Percentiles rank a stretch among this genome's conserved stretches.
Evolutionary conservation across 345 rosid genomes (phyloP).

Genomic region (Eucalyptus lansdowneana): DNA sequence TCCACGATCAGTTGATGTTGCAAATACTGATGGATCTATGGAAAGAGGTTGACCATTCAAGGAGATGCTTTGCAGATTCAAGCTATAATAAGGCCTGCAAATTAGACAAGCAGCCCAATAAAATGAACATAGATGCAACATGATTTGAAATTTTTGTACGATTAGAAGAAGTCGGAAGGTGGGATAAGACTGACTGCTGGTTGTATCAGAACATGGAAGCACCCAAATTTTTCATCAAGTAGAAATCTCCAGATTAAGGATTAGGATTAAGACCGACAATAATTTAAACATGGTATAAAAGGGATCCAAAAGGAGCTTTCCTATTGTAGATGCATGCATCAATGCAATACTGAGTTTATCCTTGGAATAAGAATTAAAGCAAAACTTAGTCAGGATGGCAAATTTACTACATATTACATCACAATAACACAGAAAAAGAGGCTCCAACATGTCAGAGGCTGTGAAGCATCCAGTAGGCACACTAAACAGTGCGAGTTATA

Average conservation of each 20-base stretch:
- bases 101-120: not conserved
- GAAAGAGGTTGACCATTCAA: slow-evolving; percentile 61
- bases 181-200: not conserved
- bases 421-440: not conserved
- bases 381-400: not conserved
- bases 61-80: slow-evolving; percentile 78
- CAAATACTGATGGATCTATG: slow-evolving; percentile 66
- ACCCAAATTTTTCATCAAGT: not conserved
- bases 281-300: not conserved
- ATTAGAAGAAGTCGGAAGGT: not conserved
- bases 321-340: not conserved
- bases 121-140: slow-evolving; percentile 2
- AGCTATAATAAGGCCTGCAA: slow-evolving; percentile 95
- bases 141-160: not conserved
- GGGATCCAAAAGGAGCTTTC: not conserved
- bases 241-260: not conserved
- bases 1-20: slow-evolving; percentile 60
- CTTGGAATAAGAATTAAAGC: not conserved
- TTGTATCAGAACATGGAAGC: not conserved
- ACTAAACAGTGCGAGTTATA: not conserved
- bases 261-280: not conserved
- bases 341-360: not conserved
- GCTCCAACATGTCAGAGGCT: not conserved
- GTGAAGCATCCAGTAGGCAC: not conserved
- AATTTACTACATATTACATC: not conserved